A percentile compares a stretch with the other conserved stretches of the same genome.
Evolutionary conservation across 768 basidiomycete genomes (phyloP).

Genomic region (Lentinula boryana): DNA sequence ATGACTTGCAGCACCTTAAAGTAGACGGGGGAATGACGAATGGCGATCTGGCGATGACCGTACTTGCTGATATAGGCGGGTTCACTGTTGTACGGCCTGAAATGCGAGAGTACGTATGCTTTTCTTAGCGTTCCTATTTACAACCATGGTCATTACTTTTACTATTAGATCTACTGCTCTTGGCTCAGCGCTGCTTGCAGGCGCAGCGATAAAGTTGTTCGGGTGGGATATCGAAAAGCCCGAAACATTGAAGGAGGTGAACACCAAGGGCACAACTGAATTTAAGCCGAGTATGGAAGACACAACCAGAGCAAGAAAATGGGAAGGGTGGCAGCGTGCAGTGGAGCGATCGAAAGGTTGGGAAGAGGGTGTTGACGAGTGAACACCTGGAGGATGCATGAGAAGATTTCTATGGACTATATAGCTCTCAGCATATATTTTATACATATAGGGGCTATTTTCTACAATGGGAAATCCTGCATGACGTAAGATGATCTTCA

Average conservation of each 20-base stretch:
- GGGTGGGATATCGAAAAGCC: slow-evolving; percentile 89
- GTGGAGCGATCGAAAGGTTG: slow-evolving; percentile 80
- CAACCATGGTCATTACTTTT: background rate
- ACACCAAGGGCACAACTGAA: slow-evolving; percentile 70
- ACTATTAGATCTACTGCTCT: slow-evolving; percentile 82
- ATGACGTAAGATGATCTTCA: too few species aligned
- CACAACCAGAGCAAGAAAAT: slow-evolving; percentile 54
- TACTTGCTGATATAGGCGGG: slow-evolving; percentile 86
- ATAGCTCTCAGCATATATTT: too few species aligned
- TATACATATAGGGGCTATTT: too few species aligned
- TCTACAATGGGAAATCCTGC: background rate
- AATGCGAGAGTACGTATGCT: slow-evolving; percentile 82
- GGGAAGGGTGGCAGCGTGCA: slow-evolving; percentile 84
- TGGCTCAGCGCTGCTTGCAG: slow-evolving; percentile 91
- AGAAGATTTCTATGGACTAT: too few species aligned
- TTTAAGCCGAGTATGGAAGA: slow-evolving; percentile 59
- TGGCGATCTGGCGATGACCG: slow-evolving; percentile 80
- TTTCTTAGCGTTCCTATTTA: background rate
- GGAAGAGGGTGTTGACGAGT: slow-evolving; percentile 49
- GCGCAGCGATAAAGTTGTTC: slow-evolving; percentile 78
- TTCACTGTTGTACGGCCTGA: slow-evolving; percentile 89
- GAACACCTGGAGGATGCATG: background rate
- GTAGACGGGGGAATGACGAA: slow-evolving; percentile 99
- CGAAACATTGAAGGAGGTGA: slow-evolving; percentile 79
- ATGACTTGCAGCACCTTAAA: slow-evolving; percentile 77